Evolutionary conservation across 2,329 filamentous ascomycete species (phyloP), one percentile per base, ranked within the genome.

Genomic region (Fusarium duplospermum): DNA sequence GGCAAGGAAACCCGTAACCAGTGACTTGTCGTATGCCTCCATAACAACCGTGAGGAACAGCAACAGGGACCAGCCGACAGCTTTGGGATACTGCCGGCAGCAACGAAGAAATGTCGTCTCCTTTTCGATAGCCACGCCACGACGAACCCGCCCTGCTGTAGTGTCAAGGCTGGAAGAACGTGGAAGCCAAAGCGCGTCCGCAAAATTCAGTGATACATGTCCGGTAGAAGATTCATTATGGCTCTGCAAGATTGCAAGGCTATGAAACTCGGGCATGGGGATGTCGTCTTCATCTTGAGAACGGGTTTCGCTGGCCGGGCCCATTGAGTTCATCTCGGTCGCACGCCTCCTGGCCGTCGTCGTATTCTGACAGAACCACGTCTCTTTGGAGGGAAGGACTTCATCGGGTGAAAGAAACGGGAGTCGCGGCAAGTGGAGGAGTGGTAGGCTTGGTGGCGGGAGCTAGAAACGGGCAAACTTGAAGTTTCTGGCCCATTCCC

Each of bases 31-130:
- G 35, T 76, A 78, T 1, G 69, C 76, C 58, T 78, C 76, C 76
- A 78, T 78, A 16, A 78, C 71, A 47, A 78, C 67, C 11, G 76
- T 77, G 4, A 75, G 57, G 54, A 77, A 78, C 27, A 78, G 69
- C n/a, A 78, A 33, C 22, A 78, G 40, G 2, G 76, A 78, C 71
- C 75, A 78, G 1, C 64, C 75, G 0, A 78, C 71, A 3, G 76
- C 76, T 54, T 78, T 78, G 59, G 76, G 76, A 40, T 78, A 78
- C 45, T 72, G 68, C 1, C 71, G 61, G 35, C 70, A 76, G 52
- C 75, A 77, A 13, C 58, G 22, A 29, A 75, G 63, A 13, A 77
- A 69, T 0, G 72, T 77, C 18, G 27, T 31, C 20, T 57, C 69
- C 22, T 74, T 77, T 31, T 77, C 75, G 6, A 67, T 70, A 20